Percentiles rank a stretch among this genome's conserved stretches.
phyloP scores from a whole-genome alignment of 1,139 yeast species.

The Candida dubliniensis region DNA sequence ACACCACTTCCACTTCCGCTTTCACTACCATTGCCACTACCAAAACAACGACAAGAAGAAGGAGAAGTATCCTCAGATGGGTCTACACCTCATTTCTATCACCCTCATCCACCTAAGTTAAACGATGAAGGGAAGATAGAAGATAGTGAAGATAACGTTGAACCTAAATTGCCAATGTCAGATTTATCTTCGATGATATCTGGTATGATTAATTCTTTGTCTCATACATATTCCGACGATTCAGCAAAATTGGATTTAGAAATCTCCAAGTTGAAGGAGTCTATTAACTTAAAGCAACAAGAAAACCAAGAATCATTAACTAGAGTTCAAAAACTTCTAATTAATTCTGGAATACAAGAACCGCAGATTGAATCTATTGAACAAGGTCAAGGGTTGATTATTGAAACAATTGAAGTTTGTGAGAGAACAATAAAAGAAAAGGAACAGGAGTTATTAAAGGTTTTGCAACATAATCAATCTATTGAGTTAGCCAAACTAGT shows the following conservation, averaged over 20 bases:
- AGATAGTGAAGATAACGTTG: constrained; percentile 8
- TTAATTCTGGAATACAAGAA: constrained; percentile 22
- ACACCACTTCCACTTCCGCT: not conserved
- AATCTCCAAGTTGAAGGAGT: constrained; percentile 18
- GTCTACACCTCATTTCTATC: constrained; percentile 15
- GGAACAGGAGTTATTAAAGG: constrained; percentile 32
- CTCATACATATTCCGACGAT: constrained; percentile 38
- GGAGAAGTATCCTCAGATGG: not conserved
- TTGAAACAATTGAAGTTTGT: constrained; percentile 20
- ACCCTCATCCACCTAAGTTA: constrained; percentile 38
- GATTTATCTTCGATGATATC: constrained; percentile 41
- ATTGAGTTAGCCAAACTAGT: constrained; percentile 30
- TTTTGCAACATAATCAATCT: constrained; percentile 33
- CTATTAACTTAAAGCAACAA: constrained; percentile 15
- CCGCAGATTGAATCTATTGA: constrained; percentile 25
- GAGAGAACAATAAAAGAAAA: constrained; percentile 34
- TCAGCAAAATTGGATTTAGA: constrained; percentile 23
- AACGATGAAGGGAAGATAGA: constrained; percentile 31
- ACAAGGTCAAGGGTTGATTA: constrained; percentile 28
- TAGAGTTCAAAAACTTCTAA: constrained; percentile 10
- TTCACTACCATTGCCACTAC: not conserved
- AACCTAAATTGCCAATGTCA: constrained; percentile 25
- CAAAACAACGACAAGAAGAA: not conserved
- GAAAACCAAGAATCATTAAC: constrained; percentile 11
- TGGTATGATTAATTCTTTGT: constrained; percentile 46